Percentiles rank a stretch among this genome's conserved stretches.
These are phyloP conservation scores for Trichoderma sp. DNA, from an alignment of 2,329 filamentous ascomycete species.

Conservation along the genomic window DNA sequence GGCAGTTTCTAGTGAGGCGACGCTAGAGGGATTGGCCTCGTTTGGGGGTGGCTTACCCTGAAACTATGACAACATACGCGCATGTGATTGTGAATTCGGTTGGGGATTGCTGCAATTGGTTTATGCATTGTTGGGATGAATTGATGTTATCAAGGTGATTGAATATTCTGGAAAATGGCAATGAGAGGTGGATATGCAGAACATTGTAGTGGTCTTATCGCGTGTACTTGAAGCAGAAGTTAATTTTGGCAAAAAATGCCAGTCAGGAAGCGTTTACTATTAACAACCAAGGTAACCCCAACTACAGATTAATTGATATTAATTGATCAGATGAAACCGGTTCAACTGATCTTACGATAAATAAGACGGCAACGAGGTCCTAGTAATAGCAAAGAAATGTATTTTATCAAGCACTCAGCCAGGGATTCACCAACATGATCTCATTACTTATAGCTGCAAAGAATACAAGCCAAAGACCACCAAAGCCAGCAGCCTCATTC, in stretches of 20 bases:
- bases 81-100: not conserved
- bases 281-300: not conserved
- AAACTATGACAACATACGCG: not conserved
- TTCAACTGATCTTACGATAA: too few relatives aligned
- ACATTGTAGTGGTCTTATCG: not conserved
- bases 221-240: not conserved
- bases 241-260: not conserved
- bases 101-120: not conserved
- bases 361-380: not conserved
- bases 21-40: not conserved
- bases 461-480: not conserved
- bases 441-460: not conserved
- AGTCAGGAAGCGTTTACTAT: too few relatives aligned
- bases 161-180: not conserved
- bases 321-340: not conserved
- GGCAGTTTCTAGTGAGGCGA: not conserved
- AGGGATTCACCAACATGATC: not conserved
- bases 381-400: not conserved
- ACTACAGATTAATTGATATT: not conserved
- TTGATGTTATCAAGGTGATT: not conserved
- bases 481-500: not conserved
- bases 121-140: not conserved
- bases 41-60: constrained; percentile 7
- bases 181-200: not conserved
- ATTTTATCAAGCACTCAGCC: not conserved